Evolutionary conservation across 148 eudicot species (phyloP), one percentile per base, ranked within the genome.

Genomic region (Amaranthus cruentus): DNA sequence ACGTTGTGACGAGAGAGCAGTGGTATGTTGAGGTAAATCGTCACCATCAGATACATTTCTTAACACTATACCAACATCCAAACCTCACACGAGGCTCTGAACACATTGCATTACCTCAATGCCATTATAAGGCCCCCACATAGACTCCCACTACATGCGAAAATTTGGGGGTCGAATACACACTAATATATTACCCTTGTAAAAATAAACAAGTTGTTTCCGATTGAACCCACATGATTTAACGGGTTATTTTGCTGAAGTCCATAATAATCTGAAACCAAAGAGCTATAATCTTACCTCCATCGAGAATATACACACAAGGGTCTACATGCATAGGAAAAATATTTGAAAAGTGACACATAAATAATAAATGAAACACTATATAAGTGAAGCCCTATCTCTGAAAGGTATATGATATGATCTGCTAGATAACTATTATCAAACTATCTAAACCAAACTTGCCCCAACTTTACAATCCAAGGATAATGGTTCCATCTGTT

Each of bases 51-150:
- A 44, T 14, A 46, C 43, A 43, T 78, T 51, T 65, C 47, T 28
- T 9, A 28, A 28, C 38, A 52, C 53, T 28, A 51, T 60, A n/a
- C 49, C 38, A 66, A 53, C 12, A 65, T 43, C 44, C 66, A n/a
- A 48, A 50, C 66, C 63, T 65, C 47, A 38, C 68, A 67, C 5
- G 71, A 58, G 74, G 75, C 60, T 49, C 15, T 2, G 9, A 55
- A 28, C 0, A 28, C 38, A 28, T 28, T 28, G 38, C 38, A 28
- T 28, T 28, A 28, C 38, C 38, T 2, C 38, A 28, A 28, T 28
- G 38, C 38, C 38, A 28, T 28, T 28, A 28, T 28, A 28, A 28
- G 38, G 38, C 38, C 38, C 38, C 38, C 38, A 28, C 38, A 28
- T 28, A 28, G 38, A 28, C 38, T 28, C 38, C 38, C 38, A 28